phyloP scores from a whole-genome alignment of 2,329 filamentous ascomycete genomes.

The Colletotrichum siamense region DNA sequence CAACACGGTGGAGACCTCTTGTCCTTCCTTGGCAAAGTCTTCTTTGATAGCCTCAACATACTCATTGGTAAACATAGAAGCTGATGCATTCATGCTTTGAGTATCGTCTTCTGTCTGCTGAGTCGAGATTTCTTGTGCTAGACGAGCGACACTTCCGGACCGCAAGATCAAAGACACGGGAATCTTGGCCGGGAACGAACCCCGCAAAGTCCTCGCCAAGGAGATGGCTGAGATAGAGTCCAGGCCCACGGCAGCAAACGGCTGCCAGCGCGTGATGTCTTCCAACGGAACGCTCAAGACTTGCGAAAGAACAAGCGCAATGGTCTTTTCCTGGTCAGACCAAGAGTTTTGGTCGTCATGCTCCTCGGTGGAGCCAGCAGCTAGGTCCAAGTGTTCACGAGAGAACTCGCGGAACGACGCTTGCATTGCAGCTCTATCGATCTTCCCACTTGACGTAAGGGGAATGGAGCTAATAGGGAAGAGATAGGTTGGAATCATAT shows the following conservation, averaged over 20 bases:
- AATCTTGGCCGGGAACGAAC: slow-evolving; percentile 50
- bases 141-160: slow-evolving; percentile 67
- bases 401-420: slow-evolving; percentile 52
- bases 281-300: slow-evolving; percentile 49
- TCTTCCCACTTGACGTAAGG: slow-evolving; percentile 76
- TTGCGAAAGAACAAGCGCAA: slow-evolving; percentile 61
- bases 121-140: slow-evolving; percentile 46
- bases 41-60: not conserved
- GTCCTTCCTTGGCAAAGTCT: slow-evolving; percentile 33
- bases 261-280: slow-evolving; percentile 67
- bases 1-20: slow-evolving; percentile 60
- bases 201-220: slow-evolving; percentile 63
- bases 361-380: slow-evolving; percentile 33
- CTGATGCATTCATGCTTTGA: not conserved
- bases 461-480: slow-evolving; percentile 75
- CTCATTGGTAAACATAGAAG: not conserved
- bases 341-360: slow-evolving; percentile 42
- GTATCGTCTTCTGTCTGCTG: not conserved
- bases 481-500: slow-evolving; percentile 81
- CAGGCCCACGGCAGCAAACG: slow-evolving; percentile 79
- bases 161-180: slow-evolving; percentile 75
- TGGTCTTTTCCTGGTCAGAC: slow-evolving; percentile 58
- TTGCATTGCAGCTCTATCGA: slow-evolving; percentile 64
- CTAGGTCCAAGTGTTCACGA: slow-evolving; percentile 46
- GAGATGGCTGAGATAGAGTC: slow-evolving; percentile 85